Base-by-base conservation (phyloP, 306 rosid genomes). In the Pyrus communis region DNA sequence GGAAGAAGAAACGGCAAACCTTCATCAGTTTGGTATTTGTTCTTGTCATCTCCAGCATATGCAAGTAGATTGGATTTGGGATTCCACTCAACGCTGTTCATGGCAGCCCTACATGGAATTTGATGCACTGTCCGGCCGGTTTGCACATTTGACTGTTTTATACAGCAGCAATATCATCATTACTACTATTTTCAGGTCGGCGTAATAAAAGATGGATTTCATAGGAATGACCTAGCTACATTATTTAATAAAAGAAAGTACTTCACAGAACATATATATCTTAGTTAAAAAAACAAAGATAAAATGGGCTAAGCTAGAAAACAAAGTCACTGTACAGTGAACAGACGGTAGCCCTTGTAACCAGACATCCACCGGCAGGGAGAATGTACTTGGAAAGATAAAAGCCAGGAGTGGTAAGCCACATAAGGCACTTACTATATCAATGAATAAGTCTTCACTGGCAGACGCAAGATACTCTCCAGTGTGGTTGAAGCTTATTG, bases 61-160 rank as follows among this genome's bases (percentile, higher is more conserved):
- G 95, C 98, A 74, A 94, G 97, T 69, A 94, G 86, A 77, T 95
- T 92, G 81, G 69, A 83, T n/a, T 87, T 95, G 1, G 98, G 98
- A 89, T 92, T 92, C 97, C 97, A 95, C 75, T 95, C 98, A 76
- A 95, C 97, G 33, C 96, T 94, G 83, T 94, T 94, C 97, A 90
- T 92, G n/a, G 98, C 98, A 65, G 96, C 97, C 77, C 95, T 91
- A 28, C 96, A 94, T 11, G 95, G 90, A 85, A 94, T 94, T 77
- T 91, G 97, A 85, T 92, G 97, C 54, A 92, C 90, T 1, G 96
- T 90, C 83, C 89, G 86, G 75, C 97, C 97, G 19, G 93, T 86
- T 62, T 86, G 86, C 75, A 90, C 86, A 78, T 89, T 95, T 3
- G 98, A 86, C 98, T 95, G 88, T 75, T 69, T 62, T 74, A 80